A percentile compares a stretch with the other conserved stretches of the same genome.
Evolutionary conservation across 352 stramenopile genomes (phyloP).

Genomic region (Phytophthora sojae): DNA sequence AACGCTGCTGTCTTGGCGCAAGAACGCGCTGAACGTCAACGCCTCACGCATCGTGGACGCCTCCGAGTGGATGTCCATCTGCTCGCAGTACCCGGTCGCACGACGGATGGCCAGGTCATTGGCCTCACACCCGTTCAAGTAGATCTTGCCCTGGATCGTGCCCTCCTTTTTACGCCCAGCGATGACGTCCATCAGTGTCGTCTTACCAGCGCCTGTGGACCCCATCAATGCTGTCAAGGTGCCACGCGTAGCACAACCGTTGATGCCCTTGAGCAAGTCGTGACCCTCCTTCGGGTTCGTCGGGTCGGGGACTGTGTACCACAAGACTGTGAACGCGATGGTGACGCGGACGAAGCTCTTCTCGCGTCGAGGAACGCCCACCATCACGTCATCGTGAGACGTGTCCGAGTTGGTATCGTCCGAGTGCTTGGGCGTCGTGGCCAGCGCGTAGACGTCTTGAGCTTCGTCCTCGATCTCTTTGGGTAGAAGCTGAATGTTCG

Average conservation of each 20-base stretch:
- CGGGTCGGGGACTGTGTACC: constrained; percentile 42
- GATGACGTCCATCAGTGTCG: constrained; percentile 29
- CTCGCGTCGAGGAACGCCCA: constrained; percentile 1
- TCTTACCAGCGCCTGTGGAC: constrained; percentile 62
- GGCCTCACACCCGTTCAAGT: constrained; percentile 44
- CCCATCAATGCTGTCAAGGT: constrained; percentile 92
- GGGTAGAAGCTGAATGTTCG: constrained; percentile 6
- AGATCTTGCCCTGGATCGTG: constrained; percentile 57
- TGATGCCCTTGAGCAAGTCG: constrained; percentile 45
- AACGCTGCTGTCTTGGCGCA: constrained; percentile 50
- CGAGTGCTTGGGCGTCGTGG: constrained; percentile 12
- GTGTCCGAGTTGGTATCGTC: constrained; percentile 10
- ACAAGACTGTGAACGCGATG: constrained; percentile 6
- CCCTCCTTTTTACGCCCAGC: constrained; percentile 49
- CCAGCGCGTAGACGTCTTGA: constrained; percentile 1
- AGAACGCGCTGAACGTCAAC: constrained; percentile 84
- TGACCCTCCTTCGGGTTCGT: constrained; percentile 46
- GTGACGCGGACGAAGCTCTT: constrained; percentile 2
- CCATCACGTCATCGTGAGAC: constrained; percentile 10
- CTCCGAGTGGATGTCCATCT: constrained; percentile 89
- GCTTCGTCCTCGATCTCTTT: constrained; percentile 9
- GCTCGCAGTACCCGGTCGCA: constrained; percentile 55
- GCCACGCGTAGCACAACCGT: constrained; percentile 50
- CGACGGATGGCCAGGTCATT: constrained; percentile 46
- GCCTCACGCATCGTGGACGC: constrained; percentile 88